These are phyloP conservation scores for Crithidia bombi DNA, from an alignment of 208 protist genomes.

Conservation along the genomic window DNA sequence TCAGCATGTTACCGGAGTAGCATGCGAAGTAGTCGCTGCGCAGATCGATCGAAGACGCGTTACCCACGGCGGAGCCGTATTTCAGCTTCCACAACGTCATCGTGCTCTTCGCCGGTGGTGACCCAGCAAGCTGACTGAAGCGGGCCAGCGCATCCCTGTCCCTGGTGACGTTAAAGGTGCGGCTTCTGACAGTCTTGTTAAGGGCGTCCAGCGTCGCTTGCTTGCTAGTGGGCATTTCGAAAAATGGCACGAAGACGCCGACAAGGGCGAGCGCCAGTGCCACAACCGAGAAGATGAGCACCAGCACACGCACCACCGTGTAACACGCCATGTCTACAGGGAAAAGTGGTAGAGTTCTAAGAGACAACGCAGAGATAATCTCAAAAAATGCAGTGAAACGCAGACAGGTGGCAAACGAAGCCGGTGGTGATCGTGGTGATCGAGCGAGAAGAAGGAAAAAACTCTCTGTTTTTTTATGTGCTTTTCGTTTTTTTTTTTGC, in stretches of 20 bases:
- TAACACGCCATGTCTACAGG: constrained; percentile 17
- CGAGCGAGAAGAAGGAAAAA: too few species aligned
- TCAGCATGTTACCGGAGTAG: constrained; percentile 43
- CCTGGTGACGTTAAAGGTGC: constrained; percentile 6
- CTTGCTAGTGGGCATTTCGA: constrained; percentile 13
- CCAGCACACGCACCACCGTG: constrained; percentile 13
- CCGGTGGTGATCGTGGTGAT: too few species aligned
- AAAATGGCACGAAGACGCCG: constrained; percentile 31
- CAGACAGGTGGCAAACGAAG: too few species aligned
- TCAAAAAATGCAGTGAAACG: too few species aligned
- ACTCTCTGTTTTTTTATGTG: too few species aligned
- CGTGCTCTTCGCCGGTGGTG: constrained; percentile 21
- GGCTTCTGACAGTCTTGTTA: constrained; percentile 8
- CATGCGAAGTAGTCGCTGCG: constrained; percentile 53
- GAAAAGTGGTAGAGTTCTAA: background rate
- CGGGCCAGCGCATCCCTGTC: constrained; percentile 6
- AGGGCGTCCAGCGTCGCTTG: background rate
- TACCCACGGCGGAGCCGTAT: background rate
- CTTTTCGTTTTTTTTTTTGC: too few species aligned
- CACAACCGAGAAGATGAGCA: constrained; percentile 20
- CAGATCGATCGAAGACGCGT: constrained; percentile 9
- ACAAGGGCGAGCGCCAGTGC: constrained; percentile 25
- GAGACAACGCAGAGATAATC: background rate
- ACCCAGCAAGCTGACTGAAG: constrained; percentile 18
- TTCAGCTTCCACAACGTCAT: constrained; percentile 41